These are phyloP conservation scores for Chaetomium globosum DNA, from an alignment of 2,329 filamentous ascomycete species.

Conservation along the genomic window DNA sequence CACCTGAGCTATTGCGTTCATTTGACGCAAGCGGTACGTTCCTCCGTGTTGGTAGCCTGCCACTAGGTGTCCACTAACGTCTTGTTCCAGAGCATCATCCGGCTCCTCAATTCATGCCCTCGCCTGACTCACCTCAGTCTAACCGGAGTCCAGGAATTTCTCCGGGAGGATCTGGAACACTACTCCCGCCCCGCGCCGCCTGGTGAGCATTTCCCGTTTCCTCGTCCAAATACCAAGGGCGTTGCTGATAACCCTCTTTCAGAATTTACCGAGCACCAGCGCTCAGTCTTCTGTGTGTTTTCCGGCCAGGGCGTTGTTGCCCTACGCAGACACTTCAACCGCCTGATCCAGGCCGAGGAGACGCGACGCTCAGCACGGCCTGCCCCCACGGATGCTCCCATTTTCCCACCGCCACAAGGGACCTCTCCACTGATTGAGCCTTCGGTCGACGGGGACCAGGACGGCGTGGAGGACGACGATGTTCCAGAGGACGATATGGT, in stretches of 20 bases:
- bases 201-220: constrained; percentile 50
- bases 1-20: constrained; percentile 94
- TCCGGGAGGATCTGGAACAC: constrained; percentile 77
- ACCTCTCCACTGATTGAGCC: constrained; percentile 23
- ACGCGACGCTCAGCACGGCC: constrained; percentile 1
- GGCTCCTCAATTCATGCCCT: constrained; percentile 85
- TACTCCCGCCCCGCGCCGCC: constrained; percentile 85
- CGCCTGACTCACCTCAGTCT: constrained; percentile 91
- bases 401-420: constrained; percentile 14
- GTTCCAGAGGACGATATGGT: constrained; percentile 41
- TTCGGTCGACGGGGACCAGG: constrained; percentile 33
- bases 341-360: constrained; percentile 1
- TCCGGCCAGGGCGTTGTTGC: constrained; percentile 80
- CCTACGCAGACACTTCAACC: constrained; percentile 77
- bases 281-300: constrained; percentile 96
- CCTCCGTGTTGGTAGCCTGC: too few relatives aligned
- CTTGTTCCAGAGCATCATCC: constrained; percentile 75
- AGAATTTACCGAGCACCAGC: constrained; percentile 95
- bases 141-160: constrained; percentile 89
- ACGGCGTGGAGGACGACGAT: constrained; percentile 39
- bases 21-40: constrained; percentile 73
- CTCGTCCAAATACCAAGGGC: too few relatives aligned
- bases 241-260: constrained; percentile 35
- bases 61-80: constrained; percentile 27
- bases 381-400: not conserved